phyloP scores from a whole-genome alignment of 441 rosid species.

The Biscutella laevigata region DNA sequence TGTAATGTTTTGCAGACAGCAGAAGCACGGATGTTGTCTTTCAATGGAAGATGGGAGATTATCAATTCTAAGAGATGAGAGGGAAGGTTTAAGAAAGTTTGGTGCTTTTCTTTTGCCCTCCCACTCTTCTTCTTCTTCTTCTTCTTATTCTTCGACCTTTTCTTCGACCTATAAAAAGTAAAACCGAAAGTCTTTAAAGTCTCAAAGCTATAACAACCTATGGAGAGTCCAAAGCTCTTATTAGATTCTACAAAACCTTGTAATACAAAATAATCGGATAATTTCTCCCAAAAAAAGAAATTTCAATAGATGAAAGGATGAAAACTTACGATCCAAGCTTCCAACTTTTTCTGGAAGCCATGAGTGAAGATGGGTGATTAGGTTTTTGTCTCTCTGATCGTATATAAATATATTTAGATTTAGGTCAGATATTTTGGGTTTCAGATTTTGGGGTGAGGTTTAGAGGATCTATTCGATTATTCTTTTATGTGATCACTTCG shows the following conservation, averaged over 20 bases:
- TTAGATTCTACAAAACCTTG: not conserved
- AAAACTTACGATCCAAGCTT: conserved; percentile 14
- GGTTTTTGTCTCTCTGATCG: too few relatives aligned
- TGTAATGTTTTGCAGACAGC: conserved; percentile 61
- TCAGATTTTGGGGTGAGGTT: too few relatives aligned
- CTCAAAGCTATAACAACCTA: not conserved
- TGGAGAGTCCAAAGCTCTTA: not conserved
- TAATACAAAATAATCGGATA: not conserved
- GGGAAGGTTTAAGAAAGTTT: conserved; percentile 33
- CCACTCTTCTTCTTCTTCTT: not conserved
- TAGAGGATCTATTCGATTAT: too few relatives aligned
- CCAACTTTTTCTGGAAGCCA: not conserved
- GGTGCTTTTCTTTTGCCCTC: not conserved
- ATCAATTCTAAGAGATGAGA: conserved; percentile 47
- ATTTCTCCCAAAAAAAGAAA: not conserved
- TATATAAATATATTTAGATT: too few relatives aligned
- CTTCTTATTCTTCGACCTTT: too few relatives aligned
- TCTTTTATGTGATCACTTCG: too few relatives aligned
- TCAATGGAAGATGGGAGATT: conserved; percentile 32
- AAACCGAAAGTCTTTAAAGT: not conserved
- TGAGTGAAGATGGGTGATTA: not conserved
- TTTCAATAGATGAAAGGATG: not conserved
- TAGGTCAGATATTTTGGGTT: too few relatives aligned
- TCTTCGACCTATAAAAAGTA: conserved; percentile 2
- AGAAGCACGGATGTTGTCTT: conserved; percentile 55